Evolutionary conservation across 73 alveolate species (phyloP), one percentile per base, ranked within the genome.

Genomic region (Paramecium primaurelia): DNA sequence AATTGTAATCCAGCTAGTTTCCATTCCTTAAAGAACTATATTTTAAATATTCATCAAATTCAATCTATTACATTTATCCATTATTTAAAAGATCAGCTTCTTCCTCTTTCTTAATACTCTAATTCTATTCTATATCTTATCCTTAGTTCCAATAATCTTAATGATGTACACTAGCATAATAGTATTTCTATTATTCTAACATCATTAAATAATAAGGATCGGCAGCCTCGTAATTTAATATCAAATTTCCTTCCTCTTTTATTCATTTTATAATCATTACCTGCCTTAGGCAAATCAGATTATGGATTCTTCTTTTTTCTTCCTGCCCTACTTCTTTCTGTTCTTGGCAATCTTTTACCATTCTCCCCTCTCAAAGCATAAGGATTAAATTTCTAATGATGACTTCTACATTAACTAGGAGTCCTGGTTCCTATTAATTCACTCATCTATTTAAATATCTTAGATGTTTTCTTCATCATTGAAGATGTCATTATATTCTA

Each of bases 301-400:
- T 32, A 32, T 6, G 3, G 49, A 3, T 68, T 68, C 45, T 75
- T 75, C 88, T 75, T 75, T 18, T 75, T 75, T 14, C 88, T 75
- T 14, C 64, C 88, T n/a, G 88, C 88, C n/a, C 64, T 8, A 38
- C 68, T 75, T n/a, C 68, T 75, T 75, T 75, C 88, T 22, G 69
- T 36, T 9, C 68, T 75, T 75, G 88, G 69, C 42, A 75, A 45
- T 8, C 88, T 30, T 75, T 75, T 75, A 3, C 68, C 88, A 37
- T 75, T 75, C 20, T 75, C 86, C 40, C 88, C 88, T 40, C 88
- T 12, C n/a, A 75, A 37, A 14, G 64, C 88, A 75, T 75, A 36
- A 75, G 69, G 64, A 38, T 75, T 75, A 75, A 75, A 75, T 40
- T 75, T 75, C 26, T 75, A 36, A 37, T 75, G 64, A 18, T 75